Evolutionary conservation across 805 yeast genomes (phyloP), one percentile per base, ranked within the genome.

Genomic region (Ascoidea asiatica): DNA sequence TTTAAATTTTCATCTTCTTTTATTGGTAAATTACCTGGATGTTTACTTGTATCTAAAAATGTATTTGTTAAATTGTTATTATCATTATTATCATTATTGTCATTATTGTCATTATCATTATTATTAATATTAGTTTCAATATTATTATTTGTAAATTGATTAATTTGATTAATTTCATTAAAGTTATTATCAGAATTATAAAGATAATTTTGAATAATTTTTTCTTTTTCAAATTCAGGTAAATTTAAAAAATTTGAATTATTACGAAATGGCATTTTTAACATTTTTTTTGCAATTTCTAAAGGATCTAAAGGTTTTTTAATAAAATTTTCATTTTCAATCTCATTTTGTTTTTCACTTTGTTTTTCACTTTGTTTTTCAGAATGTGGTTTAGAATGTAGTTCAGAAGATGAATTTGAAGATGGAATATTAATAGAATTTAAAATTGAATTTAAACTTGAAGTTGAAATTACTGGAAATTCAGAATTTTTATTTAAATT

Each of bases 391-490:
- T n/a, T n/a, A n/a, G n/a, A n/a, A n/a, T n/a, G n/a, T n/a, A n/a
- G n/a, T n/a, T n/a, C n/a, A n/a, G n/a, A n/a, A n/a, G n/a, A n/a
- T n/a, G n/a, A 79, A 13, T 87, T 86, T 52, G 56, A 85, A n/a
- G 79, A 95, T 55, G 67, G 95, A 40, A 59, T 87, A 33, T 75
- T 86, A 54, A 77, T 89, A 50, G 57, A 90, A 46, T 66, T 89
- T 4, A 94, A 90, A 58, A 60, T 92, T 59, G 90, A 80, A 55
- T 73, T 80, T 55, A n/a, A n/a, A n/a, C n/a, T n/a, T n/a, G n/a
- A n/a, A n/a, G n/a, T n/a, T n/a, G n/a, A n/a, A n/a, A n/a, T n/a
- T n/a, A n/a, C n/a, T n/a, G n/a, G n/a, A n/a, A n/a, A n/a, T n/a
- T n/a, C n/a, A n/a, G n/a, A n/a, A n/a, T n/a, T n/a, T n/a, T n/a